A percentile compares a stretch with the other conserved stretches of the same genome.
Conservation (phyloP, 495 filamentous ascomycete genomes). For the Xylaria venustula region DNA sequence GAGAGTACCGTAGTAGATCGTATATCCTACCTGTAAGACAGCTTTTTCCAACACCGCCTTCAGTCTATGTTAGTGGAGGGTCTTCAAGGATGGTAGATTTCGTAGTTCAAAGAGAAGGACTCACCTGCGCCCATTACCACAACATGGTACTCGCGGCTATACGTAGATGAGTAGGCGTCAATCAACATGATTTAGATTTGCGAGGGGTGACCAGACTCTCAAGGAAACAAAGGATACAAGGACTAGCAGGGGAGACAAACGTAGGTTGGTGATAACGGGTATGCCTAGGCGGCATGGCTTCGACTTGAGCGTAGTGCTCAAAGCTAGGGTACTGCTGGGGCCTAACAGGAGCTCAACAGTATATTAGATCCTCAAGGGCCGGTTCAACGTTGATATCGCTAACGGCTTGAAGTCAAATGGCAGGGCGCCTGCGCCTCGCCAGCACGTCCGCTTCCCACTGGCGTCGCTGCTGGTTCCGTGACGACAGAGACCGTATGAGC, state of each 20-base stretch:
- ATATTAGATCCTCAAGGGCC: not conserved
- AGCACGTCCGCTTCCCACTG: not conserved
- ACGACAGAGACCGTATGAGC: not conserved
- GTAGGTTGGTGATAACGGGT: slow-evolving; percentile 20
- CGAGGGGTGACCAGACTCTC: not conserved
- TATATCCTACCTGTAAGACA: slow-evolving; percentile 83
- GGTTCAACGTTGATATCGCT: slow-evolving; percentile 7
- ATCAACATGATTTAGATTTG: not conserved
- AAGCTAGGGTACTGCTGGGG: not conserved
- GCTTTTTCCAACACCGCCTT: slow-evolving; percentile 96
- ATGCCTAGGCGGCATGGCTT: slow-evolving; percentile 27
- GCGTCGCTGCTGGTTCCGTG: not conserved
- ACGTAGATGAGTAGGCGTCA: slow-evolving; percentile 19
- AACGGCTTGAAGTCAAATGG: slow-evolving; percentile 18
- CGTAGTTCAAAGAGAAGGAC: slow-evolving; percentile 20
- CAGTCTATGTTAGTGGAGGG: slow-evolving; percentile 26
- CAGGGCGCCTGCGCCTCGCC: slow-evolving; percentile 14
- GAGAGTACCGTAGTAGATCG: not conserved
- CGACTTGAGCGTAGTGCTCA: slow-evolving; percentile 4
- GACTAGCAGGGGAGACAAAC: slow-evolving; percentile 18
- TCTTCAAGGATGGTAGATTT: slow-evolving; percentile 3
- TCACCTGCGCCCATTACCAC: slow-evolving; percentile 86
- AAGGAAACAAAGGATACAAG: not conserved
- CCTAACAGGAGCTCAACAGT: not conserved
- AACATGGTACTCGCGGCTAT: slow-evolving; percentile 83